Percentiles rank a stretch among this genome's conserved stretches.
phyloP scores from a whole-genome alignment of 164 flowering plant species.

The Amborella trichopoda region DNA sequence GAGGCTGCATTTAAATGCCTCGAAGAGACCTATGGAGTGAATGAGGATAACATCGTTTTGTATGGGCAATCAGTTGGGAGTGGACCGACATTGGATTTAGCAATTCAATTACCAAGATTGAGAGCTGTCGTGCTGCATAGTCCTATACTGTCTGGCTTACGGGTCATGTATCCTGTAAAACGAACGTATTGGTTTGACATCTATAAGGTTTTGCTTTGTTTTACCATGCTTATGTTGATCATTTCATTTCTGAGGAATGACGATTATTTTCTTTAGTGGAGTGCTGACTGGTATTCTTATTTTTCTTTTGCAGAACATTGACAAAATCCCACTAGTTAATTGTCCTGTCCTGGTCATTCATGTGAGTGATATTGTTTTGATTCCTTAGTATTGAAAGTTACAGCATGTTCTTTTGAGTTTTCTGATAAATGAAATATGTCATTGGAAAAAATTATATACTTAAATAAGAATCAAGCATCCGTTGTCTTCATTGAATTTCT shows the following conservation, averaged over 20 bases:
- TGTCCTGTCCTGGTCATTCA: constrained; percentile 86
- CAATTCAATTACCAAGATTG: constrained; percentile 39
- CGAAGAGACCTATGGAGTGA: constrained; percentile 52
- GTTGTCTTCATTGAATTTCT: too few species aligned
- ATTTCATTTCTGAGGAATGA: not conserved
- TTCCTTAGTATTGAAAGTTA: not conserved
- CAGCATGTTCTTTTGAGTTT: too few species aligned
- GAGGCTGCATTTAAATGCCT: constrained; percentile 83
- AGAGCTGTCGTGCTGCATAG: constrained; percentile 89
- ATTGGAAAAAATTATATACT: too few species aligned
- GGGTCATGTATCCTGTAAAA: constrained; percentile 86
- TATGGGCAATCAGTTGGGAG: constrained; percentile 94
- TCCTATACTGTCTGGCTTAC: constrained; percentile 71
- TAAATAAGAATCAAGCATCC: too few species aligned
- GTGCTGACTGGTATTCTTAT: not conserved
- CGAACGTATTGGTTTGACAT: constrained; percentile 81
- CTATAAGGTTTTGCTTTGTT: constrained; percentile 41
- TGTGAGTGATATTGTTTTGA: constrained; percentile 39
- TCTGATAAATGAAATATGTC: too few species aligned
- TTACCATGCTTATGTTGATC: not conserved
- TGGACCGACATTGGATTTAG: constrained; percentile 82
- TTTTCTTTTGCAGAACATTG: constrained; percentile 52
- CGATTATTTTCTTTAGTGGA: constrained; percentile 1
- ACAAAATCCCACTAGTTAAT: constrained; percentile 29
- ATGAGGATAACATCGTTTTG: constrained; percentile 66